Conservation (phyloP, 805 yeast genomes). For the Teunomyces barrocoloradensis region DNA sequence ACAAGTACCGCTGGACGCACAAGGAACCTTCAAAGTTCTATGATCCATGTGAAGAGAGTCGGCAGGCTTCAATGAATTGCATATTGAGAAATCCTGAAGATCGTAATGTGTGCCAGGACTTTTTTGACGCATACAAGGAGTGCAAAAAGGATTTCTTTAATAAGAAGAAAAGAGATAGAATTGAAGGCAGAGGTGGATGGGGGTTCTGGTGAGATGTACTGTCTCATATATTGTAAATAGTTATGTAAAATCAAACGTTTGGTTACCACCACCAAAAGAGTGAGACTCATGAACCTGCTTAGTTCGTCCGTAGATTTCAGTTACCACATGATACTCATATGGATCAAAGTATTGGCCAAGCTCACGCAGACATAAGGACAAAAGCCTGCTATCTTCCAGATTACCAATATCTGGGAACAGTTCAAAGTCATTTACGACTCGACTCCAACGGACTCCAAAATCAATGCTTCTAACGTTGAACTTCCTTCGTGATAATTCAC, state of each 20-base stretch:
- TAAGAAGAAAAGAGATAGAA: constrained; percentile 35
- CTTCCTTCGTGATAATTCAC: constrained; percentile 6
- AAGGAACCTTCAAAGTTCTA: constrained; percentile 83
- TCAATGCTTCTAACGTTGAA: constrained; percentile 5
- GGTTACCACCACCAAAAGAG: constrained; percentile 4
- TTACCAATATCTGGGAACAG: constrained; percentile 1
- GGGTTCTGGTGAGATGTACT: constrained; percentile 30
- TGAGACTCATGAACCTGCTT: not conserved
- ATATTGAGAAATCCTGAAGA: constrained; percentile 73
- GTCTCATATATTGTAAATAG: not conserved
- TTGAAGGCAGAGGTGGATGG: constrained; percentile 43
- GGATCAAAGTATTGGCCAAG: constrained; percentile 3
- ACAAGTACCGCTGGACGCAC: constrained; percentile 64
- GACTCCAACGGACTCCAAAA: constrained; percentile 4
- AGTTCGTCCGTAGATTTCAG: not conserved
- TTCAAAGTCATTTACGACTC: constrained; percentile 1
- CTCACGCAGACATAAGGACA: constrained; percentile 3
- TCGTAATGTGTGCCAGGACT: constrained; percentile 64
- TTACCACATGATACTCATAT: not conserved
- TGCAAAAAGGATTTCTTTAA: constrained; percentile 61
- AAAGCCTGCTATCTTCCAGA: constrained; percentile 1
- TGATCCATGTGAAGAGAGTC: constrained; percentile 90
- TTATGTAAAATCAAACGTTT: constrained; percentile 3
- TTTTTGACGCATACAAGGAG: constrained; percentile 89
- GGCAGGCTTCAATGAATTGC: constrained; percentile 84